Conservation (phyloP, 2,329 filamentous ascomycete species). For the Penicillium sp. region DNA sequence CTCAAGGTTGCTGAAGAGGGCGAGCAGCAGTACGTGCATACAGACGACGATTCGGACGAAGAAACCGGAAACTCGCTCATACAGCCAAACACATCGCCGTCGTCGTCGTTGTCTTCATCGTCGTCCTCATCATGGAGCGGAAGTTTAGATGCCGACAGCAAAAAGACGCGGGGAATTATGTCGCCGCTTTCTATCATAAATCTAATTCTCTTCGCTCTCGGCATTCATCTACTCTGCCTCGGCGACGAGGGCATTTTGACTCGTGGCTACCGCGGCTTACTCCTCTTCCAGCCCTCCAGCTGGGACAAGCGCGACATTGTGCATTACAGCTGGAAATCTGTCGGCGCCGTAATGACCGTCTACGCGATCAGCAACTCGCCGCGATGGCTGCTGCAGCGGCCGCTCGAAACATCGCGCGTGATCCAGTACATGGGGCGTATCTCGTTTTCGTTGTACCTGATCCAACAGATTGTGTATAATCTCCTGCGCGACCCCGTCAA, state of each 20-base stretch:
- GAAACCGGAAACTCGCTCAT: not conserved
- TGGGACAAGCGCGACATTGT: not conserved
- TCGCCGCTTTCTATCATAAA: not conserved
- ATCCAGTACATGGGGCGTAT: conserved; percentile 8
- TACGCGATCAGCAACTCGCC: conserved; percentile 9
- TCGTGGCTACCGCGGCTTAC: conserved; percentile 2
- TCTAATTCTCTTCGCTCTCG: conserved; percentile 1
- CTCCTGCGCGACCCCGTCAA: conserved; percentile 8
- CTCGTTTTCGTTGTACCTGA: conserved; percentile 6
- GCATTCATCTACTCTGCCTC: conserved; percentile 10
- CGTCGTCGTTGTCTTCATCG: not conserved
- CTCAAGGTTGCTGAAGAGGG: conserved; percentile 6
- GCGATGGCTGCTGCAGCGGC: not conserved
- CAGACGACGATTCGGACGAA: not conserved
- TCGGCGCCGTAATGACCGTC: conserved; percentile 8
- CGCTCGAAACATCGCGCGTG: not conserved
- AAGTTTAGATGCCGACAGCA: not conserved
- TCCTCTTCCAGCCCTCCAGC: not conserved
- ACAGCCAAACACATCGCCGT: not conserved
- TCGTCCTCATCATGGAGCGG: conserved; percentile 1
- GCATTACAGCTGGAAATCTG: conserved; percentile 10
- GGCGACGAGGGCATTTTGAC: conserved; percentile 3
- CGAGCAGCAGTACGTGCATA: not conserved
- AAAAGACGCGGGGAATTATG: not conserved
- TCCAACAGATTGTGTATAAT: conserved; percentile 9